These are phyloP conservation scores for Perkinsus marinus DNA, from an alignment of 169 alveolate genomes.

Conservation along the genomic window DNA sequence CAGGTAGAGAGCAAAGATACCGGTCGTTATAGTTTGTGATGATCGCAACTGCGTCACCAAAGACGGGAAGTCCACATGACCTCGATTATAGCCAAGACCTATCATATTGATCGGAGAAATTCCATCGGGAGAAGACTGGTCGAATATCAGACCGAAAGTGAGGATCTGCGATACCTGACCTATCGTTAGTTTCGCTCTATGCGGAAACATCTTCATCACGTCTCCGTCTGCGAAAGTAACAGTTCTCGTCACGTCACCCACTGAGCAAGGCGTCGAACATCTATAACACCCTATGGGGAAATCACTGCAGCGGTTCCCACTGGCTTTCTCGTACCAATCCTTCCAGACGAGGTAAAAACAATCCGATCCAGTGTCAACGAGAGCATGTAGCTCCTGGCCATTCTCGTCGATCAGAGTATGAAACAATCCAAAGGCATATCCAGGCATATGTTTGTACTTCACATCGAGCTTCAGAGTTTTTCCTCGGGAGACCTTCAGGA, in stretches of 20 bases:
- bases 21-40: not conserved
- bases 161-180: not conserved
- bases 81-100: not conserved
- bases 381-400: too few relatives aligned
- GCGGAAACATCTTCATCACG: not conserved
- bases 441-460: too few relatives aligned
- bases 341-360: not conserved
- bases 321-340: not conserved
- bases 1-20: not conserved
- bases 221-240: not conserved
- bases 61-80: not conserved
- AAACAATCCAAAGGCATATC: too few relatives aligned
- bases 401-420: too few relatives aligned
- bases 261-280: not conserved
- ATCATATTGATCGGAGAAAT: not conserved
- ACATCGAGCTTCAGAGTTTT: too few relatives aligned
- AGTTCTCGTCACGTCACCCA: not conserved
- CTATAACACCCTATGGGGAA: not conserved
- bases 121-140: not conserved
- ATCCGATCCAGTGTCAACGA: not conserved
- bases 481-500: too few relatives aligned
- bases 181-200: not conserved
- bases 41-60: not conserved
- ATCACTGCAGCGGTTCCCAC: not conserved
- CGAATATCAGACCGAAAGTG: not conserved